Evolutionary conservation across 805 yeast species (phyloP).

Genomic region (Starmerella asiatica): DNA sequence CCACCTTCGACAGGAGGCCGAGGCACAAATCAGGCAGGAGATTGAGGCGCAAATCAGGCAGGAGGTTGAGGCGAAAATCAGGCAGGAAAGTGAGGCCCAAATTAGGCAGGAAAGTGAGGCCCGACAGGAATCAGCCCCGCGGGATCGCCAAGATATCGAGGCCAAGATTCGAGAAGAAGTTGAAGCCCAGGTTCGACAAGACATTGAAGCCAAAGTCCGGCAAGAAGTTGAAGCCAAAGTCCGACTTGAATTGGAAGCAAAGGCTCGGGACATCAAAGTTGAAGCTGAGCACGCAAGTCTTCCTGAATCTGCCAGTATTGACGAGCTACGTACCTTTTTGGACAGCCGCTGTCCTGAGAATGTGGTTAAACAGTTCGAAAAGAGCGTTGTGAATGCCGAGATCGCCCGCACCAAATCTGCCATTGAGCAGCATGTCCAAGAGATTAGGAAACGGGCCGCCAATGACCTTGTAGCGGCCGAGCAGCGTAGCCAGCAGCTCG

Average conservation of each 20-base stretch:
- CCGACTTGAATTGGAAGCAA: neutral
- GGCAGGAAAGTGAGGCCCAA: neutral
- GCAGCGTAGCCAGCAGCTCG: slow-evolving; percentile 9
- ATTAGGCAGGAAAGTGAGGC: neutral
- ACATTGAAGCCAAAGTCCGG: neutral
- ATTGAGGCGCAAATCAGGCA: neutral
- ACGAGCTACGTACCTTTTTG: neutral
- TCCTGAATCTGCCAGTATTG: neutral
- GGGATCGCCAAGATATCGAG: neutral
- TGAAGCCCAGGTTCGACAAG: neutral
- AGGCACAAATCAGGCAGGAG: neutral
- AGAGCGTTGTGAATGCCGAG: slow-evolving; percentile 12
- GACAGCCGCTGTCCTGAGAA: neutral
- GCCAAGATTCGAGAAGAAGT: neutral
- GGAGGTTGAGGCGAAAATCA: neutral
- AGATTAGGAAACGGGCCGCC: slow-evolving; percentile 3
- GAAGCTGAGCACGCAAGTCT: no score
- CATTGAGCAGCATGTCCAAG: slow-evolving; percentile 11
- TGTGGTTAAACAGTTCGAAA: slow-evolving; percentile 7
- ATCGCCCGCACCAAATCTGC: slow-evolving; percentile 15
- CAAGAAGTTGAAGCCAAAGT: neutral
- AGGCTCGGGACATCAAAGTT: no score
- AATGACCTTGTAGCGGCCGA: slow-evolving; percentile 5
- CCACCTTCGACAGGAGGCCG: no score
- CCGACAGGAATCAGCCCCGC: neutral